Percentiles rank a stretch among this genome's conserved stretches.
phyloP scores from a whole-genome alignment of 73 alveolate genomes.

The Tetrahymena thermophila region DNA sequence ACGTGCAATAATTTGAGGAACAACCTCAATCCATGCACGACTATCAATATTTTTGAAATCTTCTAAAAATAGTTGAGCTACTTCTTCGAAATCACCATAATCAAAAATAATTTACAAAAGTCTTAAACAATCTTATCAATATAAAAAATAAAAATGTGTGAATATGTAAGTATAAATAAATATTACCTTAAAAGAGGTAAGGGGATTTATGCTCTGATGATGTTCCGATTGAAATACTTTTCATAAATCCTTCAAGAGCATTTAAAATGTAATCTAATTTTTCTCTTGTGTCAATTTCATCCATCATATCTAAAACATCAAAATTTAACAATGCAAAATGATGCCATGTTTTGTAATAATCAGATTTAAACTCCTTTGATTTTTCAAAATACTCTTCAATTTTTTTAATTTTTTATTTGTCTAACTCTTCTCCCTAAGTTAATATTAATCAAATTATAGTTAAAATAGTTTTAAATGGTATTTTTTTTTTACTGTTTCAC shows the following conservation, averaged over 20 bases:
- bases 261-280: constrained; percentile 58
- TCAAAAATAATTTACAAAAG: constrained; percentile 81
- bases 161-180: neutral
- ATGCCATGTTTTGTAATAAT: constrained; percentile 46
- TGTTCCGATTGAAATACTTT: constrained; percentile 68
- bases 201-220: constrained; percentile 66
- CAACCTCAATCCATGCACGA: constrained; percentile 92
- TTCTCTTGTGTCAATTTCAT: constrained; percentile 12
- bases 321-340: constrained; percentile 28
- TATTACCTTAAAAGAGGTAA: constrained; percentile 65
- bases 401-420: neutral
- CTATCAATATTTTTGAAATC: constrained; percentile 76
- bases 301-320: constrained; percentile 35
- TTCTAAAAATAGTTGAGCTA: constrained; percentile 66
- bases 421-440: constrained; percentile 26
- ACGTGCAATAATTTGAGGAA: constrained; percentile 95
- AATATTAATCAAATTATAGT: neutral
- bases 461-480: neutral
- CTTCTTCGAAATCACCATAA: constrained; percentile 78
- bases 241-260: constrained; percentile 89
- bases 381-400: neutral
- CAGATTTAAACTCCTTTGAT: constrained; percentile 18
- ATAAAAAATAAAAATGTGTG: neutral
- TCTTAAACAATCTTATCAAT: constrained; percentile 44
- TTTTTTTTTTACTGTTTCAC: constrained; percentile 13